Conservation (phyloP, 164 flowering plant species). For the Kingdonia uniflora region DNA sequence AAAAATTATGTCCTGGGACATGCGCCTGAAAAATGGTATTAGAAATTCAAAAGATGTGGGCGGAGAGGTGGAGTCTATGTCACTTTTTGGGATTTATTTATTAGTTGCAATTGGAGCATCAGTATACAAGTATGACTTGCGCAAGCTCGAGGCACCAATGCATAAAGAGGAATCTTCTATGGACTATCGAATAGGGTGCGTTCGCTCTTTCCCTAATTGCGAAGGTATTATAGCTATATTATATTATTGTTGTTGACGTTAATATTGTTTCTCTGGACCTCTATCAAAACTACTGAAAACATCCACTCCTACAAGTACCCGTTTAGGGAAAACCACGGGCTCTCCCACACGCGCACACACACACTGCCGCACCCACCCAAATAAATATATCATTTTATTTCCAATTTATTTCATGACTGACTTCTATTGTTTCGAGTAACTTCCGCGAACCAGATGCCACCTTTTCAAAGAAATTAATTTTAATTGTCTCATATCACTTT, state of each 20-base stretch:
- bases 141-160: constrained; percentile 34
- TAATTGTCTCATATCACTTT: no score
- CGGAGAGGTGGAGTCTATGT: constrained; percentile 56
- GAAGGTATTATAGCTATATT: constrained; percentile 37
- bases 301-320: no score
- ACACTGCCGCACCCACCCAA: no score
- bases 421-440: no score
- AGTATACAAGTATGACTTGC: constrained; percentile 55
- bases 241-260: not conserved
- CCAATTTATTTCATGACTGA: no score
- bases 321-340: no score
- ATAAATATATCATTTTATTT: no score
- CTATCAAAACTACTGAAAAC: not conserved
- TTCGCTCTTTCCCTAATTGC: constrained; percentile 38
- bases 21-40: constrained; percentile 20
- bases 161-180: constrained; percentile 26
- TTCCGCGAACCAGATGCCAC: no score
- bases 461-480: no score
- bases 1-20: constrained; percentile 60
- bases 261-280: not conserved
- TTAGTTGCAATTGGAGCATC: constrained; percentile 50
- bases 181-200: constrained; percentile 42
- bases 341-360: no score
- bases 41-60: constrained; percentile 16
- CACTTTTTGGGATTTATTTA: constrained; percentile 40